These are phyloP conservation scores for Tetrapisispora iriomotensis DNA, from an alignment of 805 yeast genomes.

Conservation along the genomic window DNA sequence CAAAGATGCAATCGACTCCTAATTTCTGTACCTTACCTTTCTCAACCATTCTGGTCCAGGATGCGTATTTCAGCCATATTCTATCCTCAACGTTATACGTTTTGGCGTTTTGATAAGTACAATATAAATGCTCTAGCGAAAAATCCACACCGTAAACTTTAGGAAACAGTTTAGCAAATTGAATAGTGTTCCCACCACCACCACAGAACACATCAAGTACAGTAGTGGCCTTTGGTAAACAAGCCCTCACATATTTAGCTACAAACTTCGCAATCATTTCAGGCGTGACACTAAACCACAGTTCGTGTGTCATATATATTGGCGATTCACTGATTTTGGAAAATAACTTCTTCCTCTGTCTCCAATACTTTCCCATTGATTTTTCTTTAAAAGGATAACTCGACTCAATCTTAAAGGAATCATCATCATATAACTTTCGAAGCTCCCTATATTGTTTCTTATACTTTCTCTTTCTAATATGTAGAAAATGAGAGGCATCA, in stretches of 20 bases:
- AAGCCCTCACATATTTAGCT: conserved; percentile 43
- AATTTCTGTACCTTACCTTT: conserved; percentile 13
- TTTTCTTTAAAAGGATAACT: not conserved
- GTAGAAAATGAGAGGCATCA: conserved; percentile 12
- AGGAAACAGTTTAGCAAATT: conserved; percentile 52
- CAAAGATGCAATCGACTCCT: conserved; percentile 38
- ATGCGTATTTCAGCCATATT: conserved; percentile 40
- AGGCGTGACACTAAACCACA: conserved; percentile 87
- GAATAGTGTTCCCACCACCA: conserved; percentile 81
- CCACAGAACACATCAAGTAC: conserved; percentile 72
- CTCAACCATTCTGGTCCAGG: conserved; percentile 31
- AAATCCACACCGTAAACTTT: conserved; percentile 54
- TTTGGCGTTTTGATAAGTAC: conserved; percentile 55
- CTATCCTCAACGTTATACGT: conserved; percentile 49
- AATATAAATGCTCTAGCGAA: conserved; percentile 48
- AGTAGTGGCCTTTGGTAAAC: conserved; percentile 39
- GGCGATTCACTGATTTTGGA: conserved; percentile 52
- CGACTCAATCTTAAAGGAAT: not conserved
- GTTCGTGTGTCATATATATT: conserved; percentile 54
- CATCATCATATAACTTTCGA: not conserved
- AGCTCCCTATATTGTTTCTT: conserved; percentile 10
- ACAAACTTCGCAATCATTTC: conserved; percentile 57
- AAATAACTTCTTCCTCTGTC: conserved; percentile 50
- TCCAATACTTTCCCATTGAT: conserved; percentile 43
- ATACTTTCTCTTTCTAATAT: conserved; percentile 13